Conservation (phyloP, 495 filamentous ascomycete genomes). For the Umbilicaria muhlenbergii region DNA sequence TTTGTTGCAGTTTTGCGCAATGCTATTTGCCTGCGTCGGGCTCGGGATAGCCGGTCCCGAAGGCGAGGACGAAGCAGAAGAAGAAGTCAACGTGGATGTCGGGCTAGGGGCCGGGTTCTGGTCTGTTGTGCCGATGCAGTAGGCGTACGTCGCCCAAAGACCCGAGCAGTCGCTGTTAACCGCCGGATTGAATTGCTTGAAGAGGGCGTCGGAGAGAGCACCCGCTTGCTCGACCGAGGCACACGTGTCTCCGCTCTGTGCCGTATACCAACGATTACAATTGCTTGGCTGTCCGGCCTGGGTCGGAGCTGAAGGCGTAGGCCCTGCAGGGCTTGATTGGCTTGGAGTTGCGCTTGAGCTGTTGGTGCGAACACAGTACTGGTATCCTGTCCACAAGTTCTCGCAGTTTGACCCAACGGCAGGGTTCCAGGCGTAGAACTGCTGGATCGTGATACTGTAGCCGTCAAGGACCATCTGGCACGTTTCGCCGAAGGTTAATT, state of each 20-base stretch:
- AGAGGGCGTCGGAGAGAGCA: slow-evolving; percentile 7
- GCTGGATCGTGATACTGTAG: slow-evolving; percentile 1
- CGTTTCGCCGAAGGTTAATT: not conserved
- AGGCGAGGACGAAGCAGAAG: too few relatives aligned
- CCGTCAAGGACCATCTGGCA: slow-evolving; percentile 3
- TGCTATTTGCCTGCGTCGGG: slow-evolving; percentile 1
- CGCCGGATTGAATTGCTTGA: slow-evolving; percentile 10
- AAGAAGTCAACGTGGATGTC: too few relatives aligned
- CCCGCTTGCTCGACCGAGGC: not conserved
- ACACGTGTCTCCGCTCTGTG: not conserved
- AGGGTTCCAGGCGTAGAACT: slow-evolving; percentile 1
- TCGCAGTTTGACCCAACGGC: not conserved
- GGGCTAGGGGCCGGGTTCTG: too few relatives aligned
- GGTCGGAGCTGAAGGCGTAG: slow-evolving; percentile 9
- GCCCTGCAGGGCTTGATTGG: not conserved
- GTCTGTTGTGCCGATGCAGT: slow-evolving; percentile 12
- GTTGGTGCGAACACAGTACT: not conserved
- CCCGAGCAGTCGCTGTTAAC: slow-evolving; percentile 5
- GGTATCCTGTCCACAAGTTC: not conserved
- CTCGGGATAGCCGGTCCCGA: slow-evolving; percentile 1
- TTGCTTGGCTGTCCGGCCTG: slow-evolving; percentile 11
- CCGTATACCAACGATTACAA: slow-evolving; percentile 10
- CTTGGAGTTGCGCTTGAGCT: not conserved
- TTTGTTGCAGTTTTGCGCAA: slow-evolving; percentile 1
- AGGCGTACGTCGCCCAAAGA: slow-evolving; percentile 10